Base-by-base conservation (phyloP, 257 asterid genomes). In the Jacaranda mimosifolia region DNA sequence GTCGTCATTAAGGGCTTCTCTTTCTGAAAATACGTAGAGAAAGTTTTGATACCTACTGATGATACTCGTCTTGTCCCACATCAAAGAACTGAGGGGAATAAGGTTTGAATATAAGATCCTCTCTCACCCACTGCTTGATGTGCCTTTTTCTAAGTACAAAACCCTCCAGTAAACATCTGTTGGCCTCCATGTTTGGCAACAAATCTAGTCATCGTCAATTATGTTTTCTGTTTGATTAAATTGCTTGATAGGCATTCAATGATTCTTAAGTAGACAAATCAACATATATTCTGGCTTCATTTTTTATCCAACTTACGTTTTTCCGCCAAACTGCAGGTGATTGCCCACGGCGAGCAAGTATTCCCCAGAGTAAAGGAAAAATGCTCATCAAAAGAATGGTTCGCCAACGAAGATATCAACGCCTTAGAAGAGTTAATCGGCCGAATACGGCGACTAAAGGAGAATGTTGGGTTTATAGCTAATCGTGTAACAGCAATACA, bases 401-500 rank as follows among this genome's bases (percentile, higher is more conserved):
- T 96, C 70, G 86, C 84, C 67, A 64, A 74, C 18, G 98, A 96
- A 63, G 97, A 96, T 74, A 68, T 93, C 10, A 94, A 74, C 39
- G 89, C 97, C 68, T 86, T 96, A 9, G 99, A 96, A 75, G 99
- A 96, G 90, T 75, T 93, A 38, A 89, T 96, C 7, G 93, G 95
- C 35, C 91, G 97, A 7, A 88, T 96, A 55, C 86, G 97, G 87
- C 86, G 99, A 84, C 78, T 93, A 36, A 93, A 93, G 80, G 99
- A 93, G 86, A 96, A 90, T 39, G 98, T 96, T 0, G 98, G 99
- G 14, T 96, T 96, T 79, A 90, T 93, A 32, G 94, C 91, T 1
- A 93, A 93, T 70, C 97, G 98, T 9, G 96, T 96, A 55, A 93
- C 94, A 48, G 97, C 98, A 38, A 87, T 96, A 82, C 99, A 96